These are phyloP conservation scores for Ceratobasidium papillatum DNA, from an alignment of 1,284 basidiomycete genomes.

Conservation along the genomic window DNA sequence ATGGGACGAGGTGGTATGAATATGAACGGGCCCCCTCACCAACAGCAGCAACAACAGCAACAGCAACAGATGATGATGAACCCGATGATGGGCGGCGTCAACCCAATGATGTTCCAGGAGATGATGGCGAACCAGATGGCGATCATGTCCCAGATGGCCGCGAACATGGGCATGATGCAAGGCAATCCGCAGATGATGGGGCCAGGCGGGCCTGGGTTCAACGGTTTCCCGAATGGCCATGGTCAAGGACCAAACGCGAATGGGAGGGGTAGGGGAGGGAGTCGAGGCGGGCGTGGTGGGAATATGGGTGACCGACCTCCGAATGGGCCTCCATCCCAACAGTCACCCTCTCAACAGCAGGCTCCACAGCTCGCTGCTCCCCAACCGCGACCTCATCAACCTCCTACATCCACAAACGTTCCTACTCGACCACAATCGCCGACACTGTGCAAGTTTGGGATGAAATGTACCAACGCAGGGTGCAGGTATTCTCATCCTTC, in stretches of 20 bases:
- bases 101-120: constrained; percentile 78
- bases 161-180: constrained; percentile 75
- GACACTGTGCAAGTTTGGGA: constrained; percentile 87
- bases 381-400: constrained; percentile 51
- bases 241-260: constrained; percentile 48
- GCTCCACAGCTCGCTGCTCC: constrained; percentile 51
- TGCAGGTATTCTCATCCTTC: constrained; percentile 92
- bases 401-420: constrained; percentile 47
- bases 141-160: constrained; percentile 82
- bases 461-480: constrained; percentile 86
- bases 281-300: constrained; percentile 42
- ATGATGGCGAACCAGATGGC: constrained; percentile 89
- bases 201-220: constrained; percentile 44
- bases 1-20: constrained; percentile 36
- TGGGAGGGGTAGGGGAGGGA: constrained; percentile 47
- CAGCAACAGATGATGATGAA: constrained; percentile 59
- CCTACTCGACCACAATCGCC: constrained; percentile 84
- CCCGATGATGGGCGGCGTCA: constrained; percentile 63
- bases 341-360: constrained; percentile 28
- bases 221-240: constrained; percentile 64
- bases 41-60: constrained; percentile 57
- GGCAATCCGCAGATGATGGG: constrained; percentile 61
- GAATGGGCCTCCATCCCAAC: constrained; percentile 8
- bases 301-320: constrained; percentile 40
- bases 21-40: constrained; percentile 38